These are phyloP conservation scores for Penicillium cosmopolitanum DNA, from an alignment of 495 filamentous ascomycete genomes.

Conservation along the genomic window DNA sequence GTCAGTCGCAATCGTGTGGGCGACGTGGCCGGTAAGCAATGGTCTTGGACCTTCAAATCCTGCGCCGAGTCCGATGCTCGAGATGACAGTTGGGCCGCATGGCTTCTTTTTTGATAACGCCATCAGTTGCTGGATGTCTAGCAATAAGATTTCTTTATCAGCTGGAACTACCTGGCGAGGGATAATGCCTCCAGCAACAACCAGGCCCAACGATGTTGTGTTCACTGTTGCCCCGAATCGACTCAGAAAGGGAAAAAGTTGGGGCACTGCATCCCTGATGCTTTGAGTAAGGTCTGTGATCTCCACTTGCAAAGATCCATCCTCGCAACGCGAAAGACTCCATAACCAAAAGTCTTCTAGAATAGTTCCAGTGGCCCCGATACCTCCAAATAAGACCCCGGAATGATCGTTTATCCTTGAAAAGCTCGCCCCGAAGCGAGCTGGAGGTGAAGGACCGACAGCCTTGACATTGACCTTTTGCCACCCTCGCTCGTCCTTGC, in stretches of 20 bases:
- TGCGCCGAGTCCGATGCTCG: constrained; percentile 26
- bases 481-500: constrained; percentile 53
- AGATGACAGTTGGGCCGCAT: constrained; percentile 22
- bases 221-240: constrained; percentile 39
- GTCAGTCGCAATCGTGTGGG: constrained; percentile 47
- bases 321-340: constrained; percentile 38
- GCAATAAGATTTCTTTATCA: constrained; percentile 41
- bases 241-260: constrained; percentile 26
- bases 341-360: constrained; percentile 62
- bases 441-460: constrained; percentile 38
- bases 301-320: constrained; percentile 32
- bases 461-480: constrained; percentile 45
- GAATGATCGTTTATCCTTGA: constrained; percentile 37
- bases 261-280: constrained; percentile 22
- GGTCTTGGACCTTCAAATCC: constrained; percentile 46
- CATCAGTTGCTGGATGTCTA: constrained; percentile 27
- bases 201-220: constrained; percentile 41
- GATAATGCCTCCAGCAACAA: constrained; percentile 47
- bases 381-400: constrained; percentile 72
- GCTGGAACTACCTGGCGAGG: constrained; percentile 32
- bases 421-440: constrained; percentile 66
- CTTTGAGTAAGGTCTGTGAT: constrained; percentile 29
- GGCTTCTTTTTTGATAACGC: constrained; percentile 13
- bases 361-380: constrained; percentile 61
- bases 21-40: constrained; percentile 67